A percentile compares a stretch with the other conserved stretches of the same genome.
These are phyloP conservation scores for Tolypocladium tropicale DNA, from an alignment of 2,329 filamentous ascomycete species.

Conservation along the genomic window DNA sequence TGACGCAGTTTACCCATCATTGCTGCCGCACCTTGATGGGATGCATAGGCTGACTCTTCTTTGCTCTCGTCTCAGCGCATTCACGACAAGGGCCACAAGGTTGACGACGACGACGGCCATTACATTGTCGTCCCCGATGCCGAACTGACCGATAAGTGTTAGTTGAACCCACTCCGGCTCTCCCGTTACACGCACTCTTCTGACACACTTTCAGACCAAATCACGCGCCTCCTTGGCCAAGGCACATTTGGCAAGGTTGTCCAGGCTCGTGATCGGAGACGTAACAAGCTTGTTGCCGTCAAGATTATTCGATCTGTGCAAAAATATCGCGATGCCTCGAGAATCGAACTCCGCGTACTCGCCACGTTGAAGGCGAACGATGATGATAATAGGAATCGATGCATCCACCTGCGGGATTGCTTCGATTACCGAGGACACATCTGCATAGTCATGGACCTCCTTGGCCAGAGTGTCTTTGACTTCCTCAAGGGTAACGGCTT, in stretches of 20 bases:
- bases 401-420: conserved; percentile 91
- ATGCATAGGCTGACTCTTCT: neutral
- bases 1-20: neutral
- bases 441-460: conserved; percentile 66
- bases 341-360: conserved; percentile 87
- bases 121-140: conserved; percentile 88
- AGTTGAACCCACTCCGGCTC: conserved; percentile 25
- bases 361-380: conserved; percentile 90
- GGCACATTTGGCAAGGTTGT: conserved; percentile 98
- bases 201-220: conserved; percentile 53
- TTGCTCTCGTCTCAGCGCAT: conserved; percentile 12
- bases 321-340: conserved; percentile 92
- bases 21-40: neutral
- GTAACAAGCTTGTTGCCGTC: conserved; percentile 74
- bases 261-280: conserved; percentile 72
- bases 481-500: conserved; percentile 94
- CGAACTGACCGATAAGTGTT: conserved; percentile 82
- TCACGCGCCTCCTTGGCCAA: conserved; percentile 82
- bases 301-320: conserved; percentile 98
- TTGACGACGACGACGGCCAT: conserved; percentile 94
- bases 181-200: neutral
- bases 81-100: conserved; percentile 54
- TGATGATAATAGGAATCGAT: conserved; percentile 83
- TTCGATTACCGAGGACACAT: conserved; percentile 98
- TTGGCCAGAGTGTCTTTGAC: conserved; percentile 96